Conservation (phyloP, 2,329 filamentous ascomycete species). For the Xylariaceae sp. region DNA sequence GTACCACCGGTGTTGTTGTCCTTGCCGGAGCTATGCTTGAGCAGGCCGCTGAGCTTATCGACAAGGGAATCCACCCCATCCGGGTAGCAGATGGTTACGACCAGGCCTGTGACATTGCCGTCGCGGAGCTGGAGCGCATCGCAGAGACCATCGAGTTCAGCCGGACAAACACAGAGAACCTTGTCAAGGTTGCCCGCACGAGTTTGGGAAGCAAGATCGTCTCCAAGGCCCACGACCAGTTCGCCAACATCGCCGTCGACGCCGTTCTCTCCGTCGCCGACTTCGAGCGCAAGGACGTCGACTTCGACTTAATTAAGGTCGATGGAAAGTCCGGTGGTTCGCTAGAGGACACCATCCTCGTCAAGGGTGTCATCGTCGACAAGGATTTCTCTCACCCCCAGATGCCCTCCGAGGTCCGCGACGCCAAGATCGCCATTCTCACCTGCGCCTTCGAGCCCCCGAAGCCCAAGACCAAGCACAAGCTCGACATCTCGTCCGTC, state of each 20-base stretch:
- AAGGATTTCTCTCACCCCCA: constrained; percentile 99
- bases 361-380: constrained; percentile 97
- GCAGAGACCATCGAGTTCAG: constrained; percentile 86
- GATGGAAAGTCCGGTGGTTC: constrained; percentile 95
- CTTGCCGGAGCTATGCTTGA: constrained; percentile 90
- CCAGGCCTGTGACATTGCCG: constrained; percentile 92
- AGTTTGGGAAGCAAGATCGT: constrained; percentile 98
- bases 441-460: constrained; percentile 98
- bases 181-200: constrained; percentile 91
- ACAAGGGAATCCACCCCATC: constrained; percentile 99
- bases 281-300: constrained; percentile 91
- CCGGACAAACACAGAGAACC: constrained; percentile 72
- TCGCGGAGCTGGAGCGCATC: constrained; percentile 86
- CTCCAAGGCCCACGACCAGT: constrained; percentile 97
- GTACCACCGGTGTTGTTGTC: constrained; percentile 95
- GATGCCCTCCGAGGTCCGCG: constrained; percentile 91
- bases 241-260: constrained; percentile 94
- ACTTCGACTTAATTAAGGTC: constrained; percentile 99
- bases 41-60: constrained; percentile 94
- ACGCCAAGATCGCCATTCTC: constrained; percentile 95
- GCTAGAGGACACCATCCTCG: constrained; percentile 86
- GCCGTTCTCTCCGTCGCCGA: constrained; percentile 95
- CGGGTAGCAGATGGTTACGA: constrained; percentile 98
- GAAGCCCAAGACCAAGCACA: constrained; percentile 99
- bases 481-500: constrained; percentile 93